Percentiles rank a stretch among this genome's conserved stretches.
Conservation (phyloP, 768 basidiomycete genomes). For the Serendipita sp. region DNA sequence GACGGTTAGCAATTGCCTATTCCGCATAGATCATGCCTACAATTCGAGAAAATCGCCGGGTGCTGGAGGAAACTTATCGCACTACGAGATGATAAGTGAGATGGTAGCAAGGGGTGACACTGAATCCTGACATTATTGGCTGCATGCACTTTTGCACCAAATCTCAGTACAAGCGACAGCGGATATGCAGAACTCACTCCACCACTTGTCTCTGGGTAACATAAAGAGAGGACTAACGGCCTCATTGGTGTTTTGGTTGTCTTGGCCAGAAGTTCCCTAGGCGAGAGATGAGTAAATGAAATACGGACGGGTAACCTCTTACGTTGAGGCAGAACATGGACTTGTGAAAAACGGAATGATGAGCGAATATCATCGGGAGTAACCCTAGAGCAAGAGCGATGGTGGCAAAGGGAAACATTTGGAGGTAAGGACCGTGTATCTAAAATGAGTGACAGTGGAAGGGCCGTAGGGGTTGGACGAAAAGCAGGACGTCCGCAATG, state of each 20-base stretch:
- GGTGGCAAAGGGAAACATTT: too few relatives aligned
- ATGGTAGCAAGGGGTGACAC: background rate
- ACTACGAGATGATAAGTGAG: background rate
- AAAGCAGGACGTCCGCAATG: too few relatives aligned
- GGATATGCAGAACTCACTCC: background rate
- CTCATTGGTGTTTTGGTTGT: background rate
- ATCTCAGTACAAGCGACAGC: background rate
- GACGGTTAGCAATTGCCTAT: background rate
- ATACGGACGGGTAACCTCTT: too few relatives aligned
- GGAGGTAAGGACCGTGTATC: too few relatives aligned
- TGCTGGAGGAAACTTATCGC: constrained; percentile 5
- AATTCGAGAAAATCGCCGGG: constrained; percentile 8
- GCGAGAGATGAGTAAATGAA: background rate
- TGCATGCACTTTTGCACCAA: background rate
- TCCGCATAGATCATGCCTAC: background rate
- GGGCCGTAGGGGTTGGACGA: too few relatives aligned
- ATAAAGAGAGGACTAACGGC: constrained; percentile 6
- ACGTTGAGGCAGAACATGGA: too few relatives aligned
- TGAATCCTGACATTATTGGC: background rate
- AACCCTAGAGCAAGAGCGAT: too few relatives aligned
- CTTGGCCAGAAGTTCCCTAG: background rate
- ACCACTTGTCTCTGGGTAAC: background rate
- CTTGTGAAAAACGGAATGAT: too few relatives aligned
- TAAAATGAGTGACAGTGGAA: too few relatives aligned
- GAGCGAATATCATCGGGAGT: too few relatives aligned